Evolutionary conservation across 805 yeast species (phyloP).

Genomic region (Saccharomycopsis oosterbeekiorum): DNA sequence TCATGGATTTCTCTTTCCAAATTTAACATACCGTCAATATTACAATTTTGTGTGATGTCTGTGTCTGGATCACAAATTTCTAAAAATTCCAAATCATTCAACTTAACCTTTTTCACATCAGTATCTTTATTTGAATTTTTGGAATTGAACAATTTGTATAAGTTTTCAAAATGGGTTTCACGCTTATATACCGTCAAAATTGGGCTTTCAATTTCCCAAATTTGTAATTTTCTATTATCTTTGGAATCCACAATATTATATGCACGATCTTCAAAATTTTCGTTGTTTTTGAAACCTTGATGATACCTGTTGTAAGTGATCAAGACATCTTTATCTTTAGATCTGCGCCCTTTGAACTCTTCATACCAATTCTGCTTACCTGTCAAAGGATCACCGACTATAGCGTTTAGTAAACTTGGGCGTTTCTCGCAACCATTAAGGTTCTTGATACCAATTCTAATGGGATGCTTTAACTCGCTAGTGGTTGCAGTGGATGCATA

Average conservation of each 20-base stretch:
- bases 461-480: conserved; percentile 3
- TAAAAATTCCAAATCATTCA: conserved; percentile 16
- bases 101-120: background rate
- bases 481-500: background rate
- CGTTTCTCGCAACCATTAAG: background rate
- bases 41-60: conserved; percentile 8
- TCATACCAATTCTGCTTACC: conserved; percentile 16
- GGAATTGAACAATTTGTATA: conserved; percentile 4
- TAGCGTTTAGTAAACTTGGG: conserved; percentile 2
- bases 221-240: conserved; percentile 9
- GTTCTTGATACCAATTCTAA: conserved; percentile 14
- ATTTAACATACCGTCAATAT: conserved; percentile 1
- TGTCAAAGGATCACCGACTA: conserved; percentile 17
- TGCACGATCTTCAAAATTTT: background rate
- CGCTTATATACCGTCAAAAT: conserved; percentile 4
- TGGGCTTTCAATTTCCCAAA: conserved; percentile 17
- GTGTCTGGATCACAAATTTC: conserved; percentile 5
- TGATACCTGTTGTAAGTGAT: conserved; percentile 1
- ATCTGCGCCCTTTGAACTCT: conserved; percentile 4
- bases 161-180: conserved; percentile 11
- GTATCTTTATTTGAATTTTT: background rate
- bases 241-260: conserved; percentile 2
- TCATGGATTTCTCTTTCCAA: conserved; percentile 5
- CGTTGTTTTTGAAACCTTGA: background rate
- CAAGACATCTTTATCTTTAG: conserved; percentile 3